Base-by-base conservation (phyloP, 1,284 basidiomycete genomes). In the Moniliella sp. region DNA sequence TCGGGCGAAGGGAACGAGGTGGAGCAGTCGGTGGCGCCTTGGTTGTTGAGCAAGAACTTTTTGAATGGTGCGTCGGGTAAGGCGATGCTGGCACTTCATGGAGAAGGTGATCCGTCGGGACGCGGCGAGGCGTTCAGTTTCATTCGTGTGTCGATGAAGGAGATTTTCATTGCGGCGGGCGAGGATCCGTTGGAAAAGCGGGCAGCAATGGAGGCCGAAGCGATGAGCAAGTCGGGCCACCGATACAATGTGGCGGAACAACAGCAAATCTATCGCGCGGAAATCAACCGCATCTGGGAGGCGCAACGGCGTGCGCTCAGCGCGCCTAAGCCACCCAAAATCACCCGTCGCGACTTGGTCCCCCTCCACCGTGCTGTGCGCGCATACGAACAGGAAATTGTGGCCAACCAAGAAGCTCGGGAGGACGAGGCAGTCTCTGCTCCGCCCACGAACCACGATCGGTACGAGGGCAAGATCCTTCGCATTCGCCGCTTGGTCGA, bases 11-110 rank as follows among this genome's bases (percentile, higher is more conserved):
- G 84, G 57, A 69, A 91, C 39, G 84, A 84, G 25, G 72, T 88
- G 33, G 88, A 94, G 61, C 86, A 94, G 57, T 81, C 88, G 51
- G 69, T 97, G 15, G 88, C 91, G 1, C 88, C 91, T 4, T 99
- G 91, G 88, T 86, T 86, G 45, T 93, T 83, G 11, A 93, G 88
- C 16, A 86, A 93, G 65, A 94, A 93, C 57, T 97, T 97, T 62
- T 65, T 93, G 40, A 78, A 82, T 46, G 88, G 84, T 2, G 88
- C 86, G 4, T 83, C 91, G 54, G 80, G 80, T 40, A 94, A 94
- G 61, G 86, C 86, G 2, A 93, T 94, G 86, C 69, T 97, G 34
- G 73, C 82, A 48, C 66, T 97, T 16, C 84, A 94, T 57, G 88
- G 88, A 5, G 84, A 93, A 45, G 88, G 91, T 2, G 91, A 99